Evolutionary conservation across 139 green algal species (phyloP).

Genomic region (Tetradesmus lagerheimii): DNA sequence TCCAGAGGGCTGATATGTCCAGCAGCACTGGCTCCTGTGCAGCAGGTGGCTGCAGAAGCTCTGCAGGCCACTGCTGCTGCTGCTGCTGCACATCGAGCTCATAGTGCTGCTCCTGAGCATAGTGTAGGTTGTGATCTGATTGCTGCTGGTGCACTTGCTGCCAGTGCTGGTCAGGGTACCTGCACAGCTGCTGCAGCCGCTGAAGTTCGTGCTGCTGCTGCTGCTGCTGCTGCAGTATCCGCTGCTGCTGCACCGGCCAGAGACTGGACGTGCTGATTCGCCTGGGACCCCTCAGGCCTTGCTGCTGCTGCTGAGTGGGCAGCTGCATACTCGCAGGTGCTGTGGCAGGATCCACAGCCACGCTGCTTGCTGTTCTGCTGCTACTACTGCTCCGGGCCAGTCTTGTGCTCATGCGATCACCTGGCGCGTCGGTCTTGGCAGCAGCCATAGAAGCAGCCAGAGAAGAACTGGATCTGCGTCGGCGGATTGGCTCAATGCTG

Average conservation of each 20-base stretch:
- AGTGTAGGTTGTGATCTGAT: background rate
- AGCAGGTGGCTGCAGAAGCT: slow-evolving; percentile 5
- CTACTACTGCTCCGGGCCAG: background rate
- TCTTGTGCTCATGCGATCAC: background rate
- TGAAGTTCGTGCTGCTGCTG: background rate
- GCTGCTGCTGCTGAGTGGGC: background rate
- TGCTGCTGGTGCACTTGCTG: slow-evolving; percentile 32
- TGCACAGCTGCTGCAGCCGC: background rate
- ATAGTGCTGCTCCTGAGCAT: slow-evolving; percentile 7
- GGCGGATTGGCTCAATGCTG: background rate
- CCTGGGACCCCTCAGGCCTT: background rate
- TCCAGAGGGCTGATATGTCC: background rate
- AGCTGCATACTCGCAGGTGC: background rate
- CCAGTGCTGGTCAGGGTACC: background rate
- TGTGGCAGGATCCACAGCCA: background rate
- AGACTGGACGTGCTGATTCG: background rate
- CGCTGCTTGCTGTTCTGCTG: background rate
- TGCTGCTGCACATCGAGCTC: slow-evolving; percentile 1
- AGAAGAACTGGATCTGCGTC: background rate
- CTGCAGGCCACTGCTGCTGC: background rate
- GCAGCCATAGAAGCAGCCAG: background rate
- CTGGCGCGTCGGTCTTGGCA: background rate
- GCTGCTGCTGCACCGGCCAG: background rate
- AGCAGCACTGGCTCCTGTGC: background rate
- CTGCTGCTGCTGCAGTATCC: slow-evolving; percentile 6